A percentile compares a stretch with the other conserved stretches of the same genome.
These are phyloP conservation scores for Podaxis carcinomalis DNA, from an alignment of 768 basidiomycete species.

Conservation along the genomic window DNA sequence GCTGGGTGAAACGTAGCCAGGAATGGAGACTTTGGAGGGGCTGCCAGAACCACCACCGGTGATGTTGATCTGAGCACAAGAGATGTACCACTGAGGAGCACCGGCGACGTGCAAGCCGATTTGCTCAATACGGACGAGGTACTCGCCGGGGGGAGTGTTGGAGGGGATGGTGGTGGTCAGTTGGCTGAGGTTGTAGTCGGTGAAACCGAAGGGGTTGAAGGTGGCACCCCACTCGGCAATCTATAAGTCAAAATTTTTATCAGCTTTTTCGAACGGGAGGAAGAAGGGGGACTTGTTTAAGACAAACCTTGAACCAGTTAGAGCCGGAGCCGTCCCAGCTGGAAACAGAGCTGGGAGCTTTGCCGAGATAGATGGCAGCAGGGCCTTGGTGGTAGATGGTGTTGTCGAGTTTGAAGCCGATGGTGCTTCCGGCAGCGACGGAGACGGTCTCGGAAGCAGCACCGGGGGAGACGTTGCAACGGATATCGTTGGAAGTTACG, in stretches of 20 bases:
- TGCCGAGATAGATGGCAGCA: constrained; percentile 44
- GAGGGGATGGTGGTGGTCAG: constrained; percentile 38
- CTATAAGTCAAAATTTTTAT: constrained; percentile 13
- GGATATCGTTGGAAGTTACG: constrained; percentile 26
- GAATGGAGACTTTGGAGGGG: constrained; percentile 43
- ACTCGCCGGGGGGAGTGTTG: constrained; percentile 40
- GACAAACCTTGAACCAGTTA: constrained; percentile 48
- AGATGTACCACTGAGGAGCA: constrained; percentile 44
- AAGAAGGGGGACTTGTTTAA: not conserved
- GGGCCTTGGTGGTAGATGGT: constrained; percentile 41
- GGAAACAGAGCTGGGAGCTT: constrained; percentile 36
- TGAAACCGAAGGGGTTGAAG: constrained; percentile 35
- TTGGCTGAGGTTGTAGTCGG: constrained; percentile 23
- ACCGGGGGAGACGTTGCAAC: constrained; percentile 33
- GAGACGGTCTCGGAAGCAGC: constrained; percentile 31
- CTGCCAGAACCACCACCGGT: constrained; percentile 39
- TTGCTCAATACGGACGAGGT: constrained; percentile 43
- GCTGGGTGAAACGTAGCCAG: constrained; percentile 38
- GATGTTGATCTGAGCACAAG: constrained; percentile 44
- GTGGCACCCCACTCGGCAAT: constrained; percentile 38
- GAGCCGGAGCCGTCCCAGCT: constrained; percentile 44
- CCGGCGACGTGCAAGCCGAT: constrained; percentile 41
- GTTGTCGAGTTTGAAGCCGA: constrained; percentile 38
- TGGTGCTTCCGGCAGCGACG: constrained; percentile 33
- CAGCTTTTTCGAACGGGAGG: not conserved